Evolutionary conservation across 1,139 yeast genomes (phyloP), one percentile per base, ranked within the genome.

Genomic region (Pichia sp.): DNA sequence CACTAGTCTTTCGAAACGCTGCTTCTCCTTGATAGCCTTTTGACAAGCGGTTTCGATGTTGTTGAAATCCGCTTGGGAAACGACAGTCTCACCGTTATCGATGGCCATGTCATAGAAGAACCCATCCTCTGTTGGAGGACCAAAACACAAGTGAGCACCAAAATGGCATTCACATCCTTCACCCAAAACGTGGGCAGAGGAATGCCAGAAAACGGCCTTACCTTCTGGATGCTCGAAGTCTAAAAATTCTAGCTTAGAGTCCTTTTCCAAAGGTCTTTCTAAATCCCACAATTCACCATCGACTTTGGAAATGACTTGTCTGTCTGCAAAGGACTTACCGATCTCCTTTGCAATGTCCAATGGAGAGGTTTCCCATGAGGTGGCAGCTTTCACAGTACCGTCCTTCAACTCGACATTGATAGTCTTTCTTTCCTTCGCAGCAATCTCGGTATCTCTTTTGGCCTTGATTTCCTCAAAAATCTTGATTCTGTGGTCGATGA

Each of bases 81-180:
- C 93, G 24, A 85, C 86, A 54, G 79, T 76, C 66, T 87, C 84
- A 65, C 95, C 95, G 59, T 79, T 77, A 65, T 87, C 87, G 68
- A 91, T 85, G 58, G 96, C 81, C 89, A 95, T 91, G 71, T 95
- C 99, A 72, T 95, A 95, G 77, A 93, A 95, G 74, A 95, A 95
- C 50, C 99, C 99, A 62, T 92, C 98, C 52, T 87, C 92, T 58
- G 97, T 93, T 70, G 99, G 99, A 48, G 99, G 99, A 61, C 99
- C 99, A 61, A 84, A 76, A 70, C 88, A 83, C 59, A 95, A 83
- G 69, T 92, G 97, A 62, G 96, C 95, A 61, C 97, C 98, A 71
- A 86, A 79, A 72, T 90, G 95, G 71, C 97, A 87, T 75, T 95
- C 99, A 76, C 96, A 87, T 52, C 98, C 95, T 76, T 95, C 99